Percentiles rank a stretch among this genome's conserved stretches.
Conservation (phyloP, 2,329 filamentous ascomycete genomes). For the Exutisphaerella laricina region DNA sequence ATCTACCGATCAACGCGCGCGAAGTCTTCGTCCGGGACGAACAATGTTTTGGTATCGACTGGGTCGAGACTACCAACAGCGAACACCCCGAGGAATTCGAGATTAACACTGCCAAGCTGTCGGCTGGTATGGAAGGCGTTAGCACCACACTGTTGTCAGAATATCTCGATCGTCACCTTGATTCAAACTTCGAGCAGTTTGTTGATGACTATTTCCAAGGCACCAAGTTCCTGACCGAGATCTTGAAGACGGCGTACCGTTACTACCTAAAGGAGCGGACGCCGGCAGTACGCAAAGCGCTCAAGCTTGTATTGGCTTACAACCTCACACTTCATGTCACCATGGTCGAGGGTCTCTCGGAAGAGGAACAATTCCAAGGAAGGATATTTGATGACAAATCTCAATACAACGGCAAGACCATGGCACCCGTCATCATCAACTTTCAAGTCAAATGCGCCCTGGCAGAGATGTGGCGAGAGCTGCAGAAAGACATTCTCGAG, state of each 20-base stretch:
- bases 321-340: conserved; percentile 93
- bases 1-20: conserved; percentile 84
- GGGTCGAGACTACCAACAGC: conserved; percentile 77
- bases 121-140: conserved; percentile 83
- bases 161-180: conserved; percentile 92
- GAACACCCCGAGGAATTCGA: conserved; percentile 66
- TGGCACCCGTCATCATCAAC: conserved; percentile 98
- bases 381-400: conserved; percentile 81
- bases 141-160: conserved; percentile 75
- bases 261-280: conserved; percentile 86
- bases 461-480: conserved; percentile 95
- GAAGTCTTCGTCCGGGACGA: conserved; percentile 91
- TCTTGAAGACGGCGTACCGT: conserved; percentile 91
- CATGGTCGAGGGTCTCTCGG: conserved; percentile 82
- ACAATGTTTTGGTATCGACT: conserved; percentile 87
- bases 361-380: conserved; percentile 70
- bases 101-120: conserved; percentile 79
- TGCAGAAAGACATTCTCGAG: conserved; percentile 93
- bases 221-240: conserved; percentile 89
- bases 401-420: conserved; percentile 81
- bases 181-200: conserved; percentile 85
- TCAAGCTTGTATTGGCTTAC: conserved; percentile 93
- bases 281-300: conserved; percentile 85
- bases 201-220: conserved; percentile 96
- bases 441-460: conserved; percentile 98